Evolutionary conservation across 2,329 filamentous ascomycete genomes (phyloP), one percentile per base, ranked within the genome.

Genomic region (Ramularia endophylla): DNA sequence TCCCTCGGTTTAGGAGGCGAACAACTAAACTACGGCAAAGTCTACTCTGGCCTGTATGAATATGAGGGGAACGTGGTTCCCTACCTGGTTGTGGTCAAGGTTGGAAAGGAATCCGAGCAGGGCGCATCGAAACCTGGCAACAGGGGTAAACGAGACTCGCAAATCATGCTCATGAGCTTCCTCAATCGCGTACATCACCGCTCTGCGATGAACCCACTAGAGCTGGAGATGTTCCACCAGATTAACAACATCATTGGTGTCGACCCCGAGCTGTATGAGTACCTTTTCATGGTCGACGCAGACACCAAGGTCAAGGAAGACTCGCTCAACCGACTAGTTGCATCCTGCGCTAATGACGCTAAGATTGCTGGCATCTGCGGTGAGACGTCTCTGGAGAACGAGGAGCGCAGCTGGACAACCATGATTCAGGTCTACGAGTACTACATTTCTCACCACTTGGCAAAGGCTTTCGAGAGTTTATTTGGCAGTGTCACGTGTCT

Each of bases 361-460:
- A 95, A 94, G 71, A 95, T 98, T 69, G 88, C 87, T 17, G 92
- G 90, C 68, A 95, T 97, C 48, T 98, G 92, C 63, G 92, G 92
- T 61, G 92, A 98, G 65, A 98, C 92, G 2, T 92, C 83, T 65
- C 73, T 98, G 58, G 86, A 95, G 63, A 98, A 98, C 58, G 90
- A 95, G 64, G 87, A 95, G 57, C 78, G 83, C 53, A 89, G 83
- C 57, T 97, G 89, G 88, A 95, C 87, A 87, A 98, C 92, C 9
- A 98, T 98, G 92, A 98, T 98, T 59, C 92, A 98, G 65, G 92
- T 98, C 51, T 98, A 98, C 69, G 92, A 98, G 65, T 98, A 98
- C 73, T 98, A 89, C 65, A 98, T 98, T 61, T 97, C 92, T 20
- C 92, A 98, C 74, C 85, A 98, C 67, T 71, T 98, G 63, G 75